A percentile compares a stretch with the other conserved stretches of the same genome.
Evolutionary conservation across 2,329 filamentous ascomycete genomes (phyloP).

Genomic region (Dactylonectria macrodidyma): DNA sequence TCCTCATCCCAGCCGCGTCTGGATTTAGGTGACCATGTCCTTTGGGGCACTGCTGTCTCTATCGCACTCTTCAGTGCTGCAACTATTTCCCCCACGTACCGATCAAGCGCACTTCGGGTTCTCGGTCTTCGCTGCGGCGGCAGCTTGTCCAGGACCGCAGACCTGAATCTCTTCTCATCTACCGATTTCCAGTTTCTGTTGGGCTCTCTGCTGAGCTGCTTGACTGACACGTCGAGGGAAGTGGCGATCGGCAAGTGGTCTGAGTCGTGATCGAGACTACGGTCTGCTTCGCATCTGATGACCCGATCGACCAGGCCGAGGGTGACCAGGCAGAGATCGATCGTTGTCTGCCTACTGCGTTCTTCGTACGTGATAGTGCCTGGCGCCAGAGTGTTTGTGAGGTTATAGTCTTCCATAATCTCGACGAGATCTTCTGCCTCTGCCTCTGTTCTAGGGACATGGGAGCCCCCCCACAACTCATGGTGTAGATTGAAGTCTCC

Average conservation of each 20-base stretch:
- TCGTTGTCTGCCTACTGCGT: neutral
- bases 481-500: slow-evolving; percentile 22
- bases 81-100: neutral
- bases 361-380: neutral
- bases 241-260: neutral
- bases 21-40: neutral
- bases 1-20: neutral
- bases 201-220: neutral
- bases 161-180: neutral
- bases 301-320: neutral
- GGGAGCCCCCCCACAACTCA: slow-evolving; percentile 2
- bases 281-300: neutral
- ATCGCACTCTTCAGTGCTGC: neutral
- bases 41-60: neutral
- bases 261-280: neutral
- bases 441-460: slow-evolving; percentile 4
- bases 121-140: neutral
- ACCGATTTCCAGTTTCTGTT: neutral
- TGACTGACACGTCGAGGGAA: neutral
- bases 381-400: slow-evolving; percentile 1
- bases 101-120: neutral
- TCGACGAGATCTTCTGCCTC: slow-evolving; percentile 13
- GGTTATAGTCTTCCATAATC: slow-evolving; percentile 15
- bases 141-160: neutral
- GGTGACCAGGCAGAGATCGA: neutral